These are phyloP conservation scores for Neopestalotiopsis rosae DNA, from an alignment of 2,329 filamentous ascomycete genomes.

Conservation along the genomic window DNA sequence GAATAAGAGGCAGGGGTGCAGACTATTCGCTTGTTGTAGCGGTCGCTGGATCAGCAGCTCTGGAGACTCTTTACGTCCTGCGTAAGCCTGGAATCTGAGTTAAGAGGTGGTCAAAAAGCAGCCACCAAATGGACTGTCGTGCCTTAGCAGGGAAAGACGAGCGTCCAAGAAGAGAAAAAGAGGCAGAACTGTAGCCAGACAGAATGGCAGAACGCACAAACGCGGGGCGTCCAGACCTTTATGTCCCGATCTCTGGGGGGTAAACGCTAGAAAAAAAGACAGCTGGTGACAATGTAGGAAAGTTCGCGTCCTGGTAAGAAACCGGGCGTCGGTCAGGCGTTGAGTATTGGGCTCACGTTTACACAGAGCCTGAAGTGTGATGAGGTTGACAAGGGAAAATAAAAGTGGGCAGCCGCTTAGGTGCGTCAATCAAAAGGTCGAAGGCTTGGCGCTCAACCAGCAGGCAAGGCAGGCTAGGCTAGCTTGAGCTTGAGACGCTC, in stretches of 20 bases:
- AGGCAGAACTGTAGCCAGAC: neutral
- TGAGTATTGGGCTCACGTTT: neutral
- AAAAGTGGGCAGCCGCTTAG: constrained; percentile 1
- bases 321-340: neutral
- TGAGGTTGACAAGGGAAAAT: neutral
- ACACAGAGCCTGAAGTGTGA: neutral
- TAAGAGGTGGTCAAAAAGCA: neutral
- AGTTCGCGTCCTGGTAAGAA: neutral
- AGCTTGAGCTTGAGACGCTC: neutral
- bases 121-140: neutral
- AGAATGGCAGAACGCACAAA: neutral
- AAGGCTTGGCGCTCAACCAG: neutral
- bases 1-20: neutral
- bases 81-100: neutral
- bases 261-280: neutral
- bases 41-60: neutral
- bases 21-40: neutral
- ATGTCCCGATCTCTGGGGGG: neutral
- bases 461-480: neutral
- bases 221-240: neutral
- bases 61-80: neutral
- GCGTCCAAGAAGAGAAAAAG: neutral
- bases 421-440: neutral
- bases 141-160: neutral
- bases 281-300: neutral